Percentiles rank a stretch among this genome's conserved stretches.
Conservation (phyloP, 2,329 filamentous ascomycete genomes). For the Hypoxylon sp. region DNA sequence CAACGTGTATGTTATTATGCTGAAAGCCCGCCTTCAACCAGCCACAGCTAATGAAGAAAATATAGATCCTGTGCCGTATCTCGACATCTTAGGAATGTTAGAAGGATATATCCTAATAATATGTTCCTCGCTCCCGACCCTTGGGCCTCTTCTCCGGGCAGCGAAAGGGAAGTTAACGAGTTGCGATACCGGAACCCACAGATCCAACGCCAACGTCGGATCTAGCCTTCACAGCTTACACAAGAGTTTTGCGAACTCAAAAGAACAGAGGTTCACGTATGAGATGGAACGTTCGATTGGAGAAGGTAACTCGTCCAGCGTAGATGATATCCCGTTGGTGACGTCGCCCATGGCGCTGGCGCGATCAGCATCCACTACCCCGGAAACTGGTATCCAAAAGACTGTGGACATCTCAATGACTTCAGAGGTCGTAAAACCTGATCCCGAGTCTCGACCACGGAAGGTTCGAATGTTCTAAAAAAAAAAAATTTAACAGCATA, state of each 20-base stretch:
- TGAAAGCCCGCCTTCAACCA: background rate
- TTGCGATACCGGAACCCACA: constrained; percentile 22
- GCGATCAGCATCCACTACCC: background rate
- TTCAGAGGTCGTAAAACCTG: constrained; percentile 17
- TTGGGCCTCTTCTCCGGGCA: constrained; percentile 40
- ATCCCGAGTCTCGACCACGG: constrained; percentile 10
- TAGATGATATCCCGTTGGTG: constrained; percentile 38
- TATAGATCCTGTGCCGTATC: constrained; percentile 45
- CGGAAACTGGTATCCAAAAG: constrained; percentile 25
- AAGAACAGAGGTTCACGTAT: constrained; percentile 24
- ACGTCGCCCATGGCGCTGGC: constrained; percentile 16
- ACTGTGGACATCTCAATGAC: constrained; percentile 31
- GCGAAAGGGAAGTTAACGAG: constrained; percentile 37
- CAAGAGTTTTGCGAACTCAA: constrained; percentile 24
- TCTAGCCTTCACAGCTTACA: constrained; percentile 36
- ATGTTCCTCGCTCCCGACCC: constrained; percentile 41
- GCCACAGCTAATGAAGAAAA: constrained; percentile 17
- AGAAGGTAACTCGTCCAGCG: constrained; percentile 30
- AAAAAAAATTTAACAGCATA: constrained; percentile 9
- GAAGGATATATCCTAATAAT: constrained; percentile 46
- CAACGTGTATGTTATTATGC: constrained; percentile 47
- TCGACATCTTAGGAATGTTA: constrained; percentile 47
- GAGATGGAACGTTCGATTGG: constrained; percentile 27
- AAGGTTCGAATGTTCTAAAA: constrained; percentile 20
- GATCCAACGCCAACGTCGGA: constrained; percentile 19